Conservation (phyloP, 1,284 basidiomycete genomes). For the Kalmanozyma brasiliensis region DNA sequence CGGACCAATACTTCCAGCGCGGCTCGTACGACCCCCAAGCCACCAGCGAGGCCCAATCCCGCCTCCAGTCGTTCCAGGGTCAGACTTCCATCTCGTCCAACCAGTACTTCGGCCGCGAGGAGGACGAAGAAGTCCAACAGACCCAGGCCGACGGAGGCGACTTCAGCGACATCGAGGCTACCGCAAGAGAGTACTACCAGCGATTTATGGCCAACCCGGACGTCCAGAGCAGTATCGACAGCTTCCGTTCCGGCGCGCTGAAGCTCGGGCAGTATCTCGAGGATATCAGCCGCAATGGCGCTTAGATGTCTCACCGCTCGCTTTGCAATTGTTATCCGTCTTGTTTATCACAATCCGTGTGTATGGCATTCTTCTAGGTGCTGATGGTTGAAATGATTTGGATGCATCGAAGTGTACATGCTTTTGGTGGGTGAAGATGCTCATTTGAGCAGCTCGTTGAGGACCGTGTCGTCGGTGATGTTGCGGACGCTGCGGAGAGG, state of each 20-base stretch:
- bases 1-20: slow-evolving; percentile 96
- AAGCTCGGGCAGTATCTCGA: slow-evolving; percentile 67
- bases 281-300: slow-evolving; percentile 66
- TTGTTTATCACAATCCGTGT: too few relatives aligned
- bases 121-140: slow-evolving; percentile 75
- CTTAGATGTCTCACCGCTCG: slow-evolving; percentile 20
- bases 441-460: slow-evolving; percentile 57
- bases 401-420: slow-evolving; percentile 9
- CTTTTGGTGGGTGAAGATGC: slow-evolving; percentile 12
- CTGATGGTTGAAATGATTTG: not conserved
- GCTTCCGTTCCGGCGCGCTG: slow-evolving; percentile 63
- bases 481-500: slow-evolving; percentile 46
- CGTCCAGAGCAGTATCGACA: slow-evolving; percentile 66
- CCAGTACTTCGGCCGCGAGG: slow-evolving; percentile 81
- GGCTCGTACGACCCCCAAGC: slow-evolving; percentile 84
- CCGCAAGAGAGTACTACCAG: slow-evolving; percentile 64
- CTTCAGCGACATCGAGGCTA: slow-evolving; percentile 61
- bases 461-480: slow-evolving; percentile 58
- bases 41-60: slow-evolving; percentile 80
- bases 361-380: too few relatives aligned
- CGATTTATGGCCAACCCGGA: slow-evolving; percentile 67
- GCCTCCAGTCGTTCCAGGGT: slow-evolving; percentile 87
- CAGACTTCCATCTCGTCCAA: slow-evolving; percentile 90
- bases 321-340: not conserved
- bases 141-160: slow-evolving; percentile 46